Evolutionary conservation across 169 alveolate species (phyloP).

Genomic region (Cryptosporidium sp.): DNA sequence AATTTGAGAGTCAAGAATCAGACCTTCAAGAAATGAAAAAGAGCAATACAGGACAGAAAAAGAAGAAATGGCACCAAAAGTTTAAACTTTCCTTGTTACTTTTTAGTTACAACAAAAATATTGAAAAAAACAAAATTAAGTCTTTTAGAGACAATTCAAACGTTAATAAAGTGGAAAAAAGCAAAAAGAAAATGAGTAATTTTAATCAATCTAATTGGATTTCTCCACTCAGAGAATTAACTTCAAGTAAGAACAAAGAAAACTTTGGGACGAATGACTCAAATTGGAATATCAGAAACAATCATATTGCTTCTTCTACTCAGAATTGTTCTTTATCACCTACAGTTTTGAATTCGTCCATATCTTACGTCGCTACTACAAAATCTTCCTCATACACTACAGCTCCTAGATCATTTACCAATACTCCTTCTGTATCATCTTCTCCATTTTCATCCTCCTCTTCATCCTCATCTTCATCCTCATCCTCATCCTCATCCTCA

Average conservation of each 20-base stretch:
- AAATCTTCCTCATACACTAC: not conserved
- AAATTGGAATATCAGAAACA: not conserved
- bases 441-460: not conserved
- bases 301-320: not conserved
- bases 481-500: not conserved
- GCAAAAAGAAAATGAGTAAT: not conserved
- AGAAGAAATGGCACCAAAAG: conserved; percentile 48
- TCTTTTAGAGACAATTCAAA: not conserved
- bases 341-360: not conserved
- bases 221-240: not conserved
- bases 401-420: not conserved
- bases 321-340: not conserved
- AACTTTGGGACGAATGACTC: not conserved
- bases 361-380: not conserved
- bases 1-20: not conserved
- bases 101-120: not conserved
- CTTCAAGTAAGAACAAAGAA: not conserved
- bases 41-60: not conserved
- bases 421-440: not conserved
- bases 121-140: not conserved
- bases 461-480: not conserved
- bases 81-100: conserved; percentile 13
- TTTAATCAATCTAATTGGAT: not conserved
- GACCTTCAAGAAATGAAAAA: not conserved
- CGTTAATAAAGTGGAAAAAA: not conserved